These are phyloP conservation scores for Alisma plantagoaquatica DNA, from an alignment of 106 monocot genomes.

Conservation along the genomic window DNA sequence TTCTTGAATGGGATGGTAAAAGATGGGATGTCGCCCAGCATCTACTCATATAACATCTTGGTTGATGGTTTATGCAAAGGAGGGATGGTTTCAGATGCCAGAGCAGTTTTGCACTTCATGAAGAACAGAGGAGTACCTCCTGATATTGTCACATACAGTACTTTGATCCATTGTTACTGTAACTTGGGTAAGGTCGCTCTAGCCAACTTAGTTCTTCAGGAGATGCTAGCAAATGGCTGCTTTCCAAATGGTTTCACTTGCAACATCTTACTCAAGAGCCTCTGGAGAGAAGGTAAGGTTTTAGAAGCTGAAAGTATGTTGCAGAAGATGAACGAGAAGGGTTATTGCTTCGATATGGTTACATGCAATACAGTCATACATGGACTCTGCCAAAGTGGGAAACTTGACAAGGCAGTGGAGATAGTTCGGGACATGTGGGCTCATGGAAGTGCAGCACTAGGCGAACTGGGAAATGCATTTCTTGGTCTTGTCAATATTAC, in stretches of 20 bases:
- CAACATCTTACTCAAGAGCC: constrained; percentile 78
- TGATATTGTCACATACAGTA: constrained; percentile 67
- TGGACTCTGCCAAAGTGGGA: constrained; percentile 67
- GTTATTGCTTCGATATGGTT: constrained; percentile 56
- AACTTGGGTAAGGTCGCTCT: constrained; percentile 36
- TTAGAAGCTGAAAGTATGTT: constrained; percentile 63
- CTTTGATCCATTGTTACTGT: constrained; percentile 73
- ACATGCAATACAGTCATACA: constrained; percentile 81
- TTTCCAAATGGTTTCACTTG: constrained; percentile 67
- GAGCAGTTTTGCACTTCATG: constrained; percentile 56
- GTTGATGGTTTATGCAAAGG: constrained; percentile 78
- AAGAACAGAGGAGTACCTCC: constrained; percentile 42
- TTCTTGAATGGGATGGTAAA: constrained; percentile 59
- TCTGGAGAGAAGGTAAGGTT: constrained; percentile 75
- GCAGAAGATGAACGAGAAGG: constrained; percentile 81
- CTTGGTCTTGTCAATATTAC: constrained; percentile 43
- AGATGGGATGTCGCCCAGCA: constrained; percentile 35
- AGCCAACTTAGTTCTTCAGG: constrained; percentile 58
- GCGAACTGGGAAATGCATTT: constrained; percentile 66
- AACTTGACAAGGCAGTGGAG: constrained; percentile 80
- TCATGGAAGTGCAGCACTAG: constrained; percentile 72
- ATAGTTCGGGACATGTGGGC: constrained; percentile 81
- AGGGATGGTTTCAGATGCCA: constrained; percentile 54
- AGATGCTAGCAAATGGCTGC: constrained; percentile 58
- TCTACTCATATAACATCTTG: constrained; percentile 71